Conservation (phyloP, 169 alveolate genomes). For the Eimeria necatrix region DNA sequence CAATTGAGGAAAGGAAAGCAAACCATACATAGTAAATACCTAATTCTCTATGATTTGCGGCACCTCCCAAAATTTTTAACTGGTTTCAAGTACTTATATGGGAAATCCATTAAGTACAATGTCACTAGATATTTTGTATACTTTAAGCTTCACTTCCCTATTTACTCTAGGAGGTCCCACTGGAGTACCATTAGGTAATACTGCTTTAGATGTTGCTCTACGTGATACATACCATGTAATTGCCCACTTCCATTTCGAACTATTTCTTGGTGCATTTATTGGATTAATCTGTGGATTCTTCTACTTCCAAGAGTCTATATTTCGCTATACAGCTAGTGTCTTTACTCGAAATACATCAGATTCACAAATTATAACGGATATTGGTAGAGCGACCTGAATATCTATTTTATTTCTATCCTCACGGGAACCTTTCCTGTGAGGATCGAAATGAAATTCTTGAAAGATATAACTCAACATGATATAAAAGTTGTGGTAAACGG, state of each 20-base stretch:
- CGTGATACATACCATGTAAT: slow-evolving; percentile 26
- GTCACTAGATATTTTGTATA: slow-evolving; percentile 35
- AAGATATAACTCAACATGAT: slow-evolving; percentile 3
- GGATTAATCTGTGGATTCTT: no score
- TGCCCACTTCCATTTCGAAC: no score
- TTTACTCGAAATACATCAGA: no score
- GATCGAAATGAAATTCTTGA: background rate
- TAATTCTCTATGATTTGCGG: no score
- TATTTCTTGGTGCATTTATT: no score
- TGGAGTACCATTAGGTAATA: slow-evolving; percentile 89
- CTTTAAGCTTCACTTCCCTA: slow-evolving; percentile 83
- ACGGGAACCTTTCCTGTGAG: background rate
- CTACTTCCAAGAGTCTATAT: no score
- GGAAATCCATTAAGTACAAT: background rate
- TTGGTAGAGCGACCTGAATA: no score
- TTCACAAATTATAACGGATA: no score
- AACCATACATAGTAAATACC: background rate
- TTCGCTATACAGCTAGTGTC: no score
- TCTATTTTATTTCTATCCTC: no score
- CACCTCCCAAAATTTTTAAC: background rate
- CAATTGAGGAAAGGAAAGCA: background rate
- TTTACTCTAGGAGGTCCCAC: slow-evolving; percentile 90
- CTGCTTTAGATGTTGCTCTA: slow-evolving; percentile 64
- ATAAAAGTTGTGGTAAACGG: background rate
- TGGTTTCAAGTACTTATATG: background rate